Base-by-base conservation (phyloP, 2,329 filamentous ascomycete species). In the Beauveria sp. region DNA sequence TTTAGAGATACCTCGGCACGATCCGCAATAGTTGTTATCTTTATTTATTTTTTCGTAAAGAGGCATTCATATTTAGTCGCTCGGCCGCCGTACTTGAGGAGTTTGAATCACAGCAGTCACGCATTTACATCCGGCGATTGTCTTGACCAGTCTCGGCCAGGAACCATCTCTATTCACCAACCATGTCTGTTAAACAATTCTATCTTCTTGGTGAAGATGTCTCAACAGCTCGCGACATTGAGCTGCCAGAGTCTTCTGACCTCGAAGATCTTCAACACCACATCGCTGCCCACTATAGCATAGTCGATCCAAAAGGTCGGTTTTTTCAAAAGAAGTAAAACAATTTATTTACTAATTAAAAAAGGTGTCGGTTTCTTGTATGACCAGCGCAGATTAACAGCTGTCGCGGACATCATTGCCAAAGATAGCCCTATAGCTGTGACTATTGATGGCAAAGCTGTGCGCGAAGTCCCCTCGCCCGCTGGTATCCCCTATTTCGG, bases 391-490 rank as follows among this genome's bases (percentile, higher is more conserved):
- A 52, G 57, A 69, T 66, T 78, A 28, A 69, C 71, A 16, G 67
- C 70, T 0, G 66, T 74, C 10, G 65, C 69, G 20, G 76, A 78
- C 9, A 67, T 79, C 18, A 53, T 74, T 3, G 69, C 71, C 1
- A 67, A 68, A 14, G 63, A 70, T 3, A 69, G 67, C 5, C 70
- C 72, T 3, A 64, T 81, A 34, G 73, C 73, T 60, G 73, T 83
- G 64, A 77, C 74, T 5, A 74, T 84, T 18, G 80, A 83, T 61
- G 79, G 80, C 24, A 74, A 79, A 43, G 67, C 73, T 4, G 77
- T 83, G 7, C 78, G 77, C 1, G 72, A 78, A 2, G 70, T 84
- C 8, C 82, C 80, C 2, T 81, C 82, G 0, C 79, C 82, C 5
- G 70, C 69, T 20, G 77, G 75, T 5, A 70, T 80, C 1, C 78